Conservation (phyloP, 495 filamentous ascomycete genomes). For the Aspergillus cristatus region DNA sequence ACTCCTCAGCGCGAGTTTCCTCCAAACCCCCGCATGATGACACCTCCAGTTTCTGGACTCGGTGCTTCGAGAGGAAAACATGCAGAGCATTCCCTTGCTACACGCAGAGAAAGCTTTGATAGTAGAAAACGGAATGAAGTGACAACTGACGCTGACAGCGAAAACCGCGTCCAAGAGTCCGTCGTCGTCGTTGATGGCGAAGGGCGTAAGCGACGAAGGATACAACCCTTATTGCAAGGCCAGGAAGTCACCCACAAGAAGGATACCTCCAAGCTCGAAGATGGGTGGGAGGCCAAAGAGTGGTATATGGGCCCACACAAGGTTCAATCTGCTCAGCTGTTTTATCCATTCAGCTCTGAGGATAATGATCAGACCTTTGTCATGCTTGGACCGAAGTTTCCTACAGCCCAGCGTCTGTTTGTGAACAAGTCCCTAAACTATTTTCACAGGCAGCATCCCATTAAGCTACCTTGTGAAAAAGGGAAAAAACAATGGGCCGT, state of each 20-base stretch:
- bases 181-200: conserved; percentile 22
- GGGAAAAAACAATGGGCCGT: conserved; percentile 11
- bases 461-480: conserved; percentile 6
- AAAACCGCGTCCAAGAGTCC: conserved; percentile 11
- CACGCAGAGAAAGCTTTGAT: too few species aligned
- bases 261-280: not conserved
- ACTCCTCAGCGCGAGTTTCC: conserved; percentile 1
- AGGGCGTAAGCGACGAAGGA: conserved; percentile 33
- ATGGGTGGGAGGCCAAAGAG: not conserved
- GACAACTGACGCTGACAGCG: not conserved
- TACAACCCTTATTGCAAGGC: conserved; percentile 10
- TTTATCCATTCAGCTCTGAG: conserved; percentile 12
- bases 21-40: not conserved
- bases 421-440: conserved; percentile 17
- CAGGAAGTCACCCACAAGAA: not conserved
- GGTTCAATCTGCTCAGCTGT: conserved; percentile 11
- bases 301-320: conserved; percentile 25
- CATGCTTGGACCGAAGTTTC: conserved; percentile 10
- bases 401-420: conserved; percentile 14
- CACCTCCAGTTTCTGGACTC: not conserved
- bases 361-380: conserved; percentile 10
- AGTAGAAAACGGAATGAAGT: not conserved
- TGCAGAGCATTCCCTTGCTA: too few species aligned
- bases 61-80: not conserved
- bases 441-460: conserved; percentile 14